Evolutionary conservation across 371 early-diverging fungal species (phyloP).

Genomic region (Polyrhizophydium stewartii): DNA sequence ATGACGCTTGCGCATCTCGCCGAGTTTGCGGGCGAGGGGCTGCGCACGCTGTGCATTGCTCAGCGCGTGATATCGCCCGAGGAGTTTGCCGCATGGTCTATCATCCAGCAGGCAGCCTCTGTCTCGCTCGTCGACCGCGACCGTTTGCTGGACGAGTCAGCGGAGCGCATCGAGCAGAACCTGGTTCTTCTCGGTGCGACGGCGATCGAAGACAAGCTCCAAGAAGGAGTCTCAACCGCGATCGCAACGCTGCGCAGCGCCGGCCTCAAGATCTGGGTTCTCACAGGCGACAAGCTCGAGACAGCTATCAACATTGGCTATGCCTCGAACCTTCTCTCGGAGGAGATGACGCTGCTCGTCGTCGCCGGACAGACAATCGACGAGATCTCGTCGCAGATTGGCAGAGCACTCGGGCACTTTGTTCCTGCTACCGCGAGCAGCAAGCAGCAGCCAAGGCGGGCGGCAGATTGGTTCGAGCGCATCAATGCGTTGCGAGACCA

Average conservation of each 20-base stretch:
- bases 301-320: slow-evolving; percentile 97
- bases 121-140: slow-evolving; percentile 69
- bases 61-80: slow-evolving; percentile 56
- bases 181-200: slow-evolving; percentile 88
- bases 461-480: no score
- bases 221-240: slow-evolving; percentile 90
- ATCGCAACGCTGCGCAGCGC: slow-evolving; percentile 82
- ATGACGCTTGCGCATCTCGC: slow-evolving; percentile 70
- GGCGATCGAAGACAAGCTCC: slow-evolving; percentile 97
- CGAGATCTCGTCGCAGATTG: neutral
- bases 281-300: slow-evolving; percentile 99
- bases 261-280: slow-evolving; percentile 96
- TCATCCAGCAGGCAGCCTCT: slow-evolving; percentile 64
- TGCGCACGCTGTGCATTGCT: slow-evolving; percentile 86
- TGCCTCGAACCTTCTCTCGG: slow-evolving; percentile 80
- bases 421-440: no score
- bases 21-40: slow-evolving; percentile 64
- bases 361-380: slow-evolving; percentile 77
- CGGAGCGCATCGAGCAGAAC: slow-evolving; percentile 74
- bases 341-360: slow-evolving; percentile 91
- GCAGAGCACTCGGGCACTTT: neutral
- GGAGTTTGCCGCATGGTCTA: slow-evolving; percentile 64
- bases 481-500: no score
- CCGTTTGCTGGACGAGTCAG: slow-evolving; percentile 59
- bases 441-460: no score